These are phyloP conservation scores for Melampsora medusae DNA, from an alignment of 1,284 basidiomycete genomes.

Conservation along the genomic window DNA sequence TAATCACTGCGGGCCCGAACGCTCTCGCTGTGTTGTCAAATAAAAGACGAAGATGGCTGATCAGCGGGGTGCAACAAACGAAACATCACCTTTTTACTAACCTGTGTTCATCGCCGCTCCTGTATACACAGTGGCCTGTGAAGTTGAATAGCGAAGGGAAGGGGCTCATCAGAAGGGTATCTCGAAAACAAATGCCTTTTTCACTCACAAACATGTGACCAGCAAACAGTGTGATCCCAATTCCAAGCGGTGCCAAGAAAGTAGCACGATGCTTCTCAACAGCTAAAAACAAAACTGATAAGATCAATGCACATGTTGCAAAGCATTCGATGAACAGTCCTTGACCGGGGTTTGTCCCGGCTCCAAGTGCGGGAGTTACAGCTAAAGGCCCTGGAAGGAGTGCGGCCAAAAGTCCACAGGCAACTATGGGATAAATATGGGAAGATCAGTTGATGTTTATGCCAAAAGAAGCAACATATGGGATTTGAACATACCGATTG, in stretches of 20 bases:
- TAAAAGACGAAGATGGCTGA: too few relatives aligned
- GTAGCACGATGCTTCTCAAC: constrained; percentile 63
- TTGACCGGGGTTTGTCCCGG: constrained; percentile 21
- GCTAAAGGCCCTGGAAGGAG: constrained; percentile 37
- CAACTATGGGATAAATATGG: constrained; percentile 1
- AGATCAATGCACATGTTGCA: constrained; percentile 31
- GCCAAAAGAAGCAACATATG: too few relatives aligned
- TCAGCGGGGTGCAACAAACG: too few relatives aligned
- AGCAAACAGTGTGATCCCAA: constrained; percentile 68
- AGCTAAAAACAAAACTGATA: constrained; percentile 37
- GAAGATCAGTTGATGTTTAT: background rate
- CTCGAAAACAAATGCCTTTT: too few relatives aligned
- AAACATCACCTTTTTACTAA: too few relatives aligned
- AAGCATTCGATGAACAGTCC: constrained; percentile 41
- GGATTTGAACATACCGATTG: background rate
- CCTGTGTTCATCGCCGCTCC: constrained; percentile 40
- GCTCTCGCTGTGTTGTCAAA: constrained; percentile 23
- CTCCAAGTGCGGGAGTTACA: constrained; percentile 27
- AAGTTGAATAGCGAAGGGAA: background rate
- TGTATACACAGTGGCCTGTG: constrained; percentile 32
- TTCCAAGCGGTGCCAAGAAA: constrained; percentile 71
- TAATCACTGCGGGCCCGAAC: constrained; percentile 41
- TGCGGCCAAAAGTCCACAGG: constrained; percentile 16
- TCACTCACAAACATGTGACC: constrained; percentile 62
- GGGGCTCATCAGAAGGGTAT: background rate